phyloP scores from a whole-genome alignment of 176 grass and related monocot species.

The Cymbopogon citratus region DNA sequence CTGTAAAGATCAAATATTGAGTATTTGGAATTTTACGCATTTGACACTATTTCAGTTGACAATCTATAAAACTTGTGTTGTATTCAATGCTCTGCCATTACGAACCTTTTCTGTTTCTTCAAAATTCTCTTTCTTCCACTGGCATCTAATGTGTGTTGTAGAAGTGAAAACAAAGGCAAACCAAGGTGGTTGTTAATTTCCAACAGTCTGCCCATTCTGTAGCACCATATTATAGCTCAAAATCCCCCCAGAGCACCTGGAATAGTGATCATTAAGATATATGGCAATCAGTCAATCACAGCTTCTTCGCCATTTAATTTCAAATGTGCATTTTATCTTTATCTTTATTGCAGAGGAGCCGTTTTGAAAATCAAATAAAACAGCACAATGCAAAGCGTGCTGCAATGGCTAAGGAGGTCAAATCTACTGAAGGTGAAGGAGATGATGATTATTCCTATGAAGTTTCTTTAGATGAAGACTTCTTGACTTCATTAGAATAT shows the following conservation, averaged over 20 bases:
- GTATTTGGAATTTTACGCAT: neutral
- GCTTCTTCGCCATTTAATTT: neutral
- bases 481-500: slow-evolving; percentile 85
- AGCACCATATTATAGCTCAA: neutral
- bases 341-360: slow-evolving; percentile 56
- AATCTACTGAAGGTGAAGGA: slow-evolving; percentile 41
- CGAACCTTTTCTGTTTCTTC: neutral
- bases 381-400: slow-evolving; percentile 86
- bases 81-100: neutral
- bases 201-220: neutral
- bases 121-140: neutral
- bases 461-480: slow-evolving; percentile 92
- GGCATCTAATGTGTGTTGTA: neutral
- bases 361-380: slow-evolving; percentile 95
- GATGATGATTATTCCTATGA: slow-evolving; percentile 86
- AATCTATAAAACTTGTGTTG: neutral
- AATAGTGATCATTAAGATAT: neutral
- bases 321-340: neutral
- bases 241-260: neutral
- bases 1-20: neutral
- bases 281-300: neutral
- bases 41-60: neutral
- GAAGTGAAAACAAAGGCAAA: neutral
- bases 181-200: neutral
- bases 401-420: slow-evolving; percentile 45